Evolutionary conservation across 768 basidiomycete genomes (phyloP).

Genomic region (Steccherinum ochraceum): DNA sequence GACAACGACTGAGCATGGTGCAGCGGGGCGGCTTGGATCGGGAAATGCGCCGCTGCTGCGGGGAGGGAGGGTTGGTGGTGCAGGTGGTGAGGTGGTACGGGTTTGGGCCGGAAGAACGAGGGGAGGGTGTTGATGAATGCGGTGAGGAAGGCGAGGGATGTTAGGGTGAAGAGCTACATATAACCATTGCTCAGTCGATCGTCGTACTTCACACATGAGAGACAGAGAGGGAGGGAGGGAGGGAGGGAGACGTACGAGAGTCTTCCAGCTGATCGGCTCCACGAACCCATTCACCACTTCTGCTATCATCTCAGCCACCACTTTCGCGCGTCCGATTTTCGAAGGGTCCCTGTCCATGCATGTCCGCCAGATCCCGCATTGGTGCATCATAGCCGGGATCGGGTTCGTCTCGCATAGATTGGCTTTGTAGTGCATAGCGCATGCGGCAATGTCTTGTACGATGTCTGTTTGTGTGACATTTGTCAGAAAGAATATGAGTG

Average conservation of each 20-base stretch:
- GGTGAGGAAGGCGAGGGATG: conserved; percentile 71
- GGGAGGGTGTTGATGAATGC: conserved; percentile 77
- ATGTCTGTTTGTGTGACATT: conserved; percentile 52
- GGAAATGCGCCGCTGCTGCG: conserved; percentile 21
- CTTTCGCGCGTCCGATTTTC: conserved; percentile 79
- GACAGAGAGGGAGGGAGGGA: conserved; percentile 8
- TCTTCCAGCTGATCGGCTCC: conserved; percentile 97
- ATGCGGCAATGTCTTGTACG: conserved; percentile 87
- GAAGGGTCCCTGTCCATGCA: conserved; percentile 96
- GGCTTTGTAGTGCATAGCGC: conserved; percentile 71
- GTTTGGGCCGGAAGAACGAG: conserved; percentile 68
- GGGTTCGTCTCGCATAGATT: conserved; percentile 75
- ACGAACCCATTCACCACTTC: conserved; percentile 96
- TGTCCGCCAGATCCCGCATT: conserved; percentile 85
- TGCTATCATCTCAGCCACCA: conserved; percentile 92
- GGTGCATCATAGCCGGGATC: conserved; percentile 82
- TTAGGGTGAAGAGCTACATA: conserved; percentile 47
- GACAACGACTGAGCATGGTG: conserved; percentile 36
- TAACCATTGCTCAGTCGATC: conserved; percentile 6
- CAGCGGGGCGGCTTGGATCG: conserved; percentile 34
- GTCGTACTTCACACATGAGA: conserved; percentile 7
- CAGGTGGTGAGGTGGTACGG: conserved; percentile 27
- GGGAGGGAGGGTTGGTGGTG: conserved; percentile 14
- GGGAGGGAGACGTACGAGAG: conserved; percentile 53
- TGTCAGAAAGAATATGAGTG: conserved; percentile 1